Conservation (phyloP, 352 stramenopile genomes). For the Phytophthora melonis region DNA sequence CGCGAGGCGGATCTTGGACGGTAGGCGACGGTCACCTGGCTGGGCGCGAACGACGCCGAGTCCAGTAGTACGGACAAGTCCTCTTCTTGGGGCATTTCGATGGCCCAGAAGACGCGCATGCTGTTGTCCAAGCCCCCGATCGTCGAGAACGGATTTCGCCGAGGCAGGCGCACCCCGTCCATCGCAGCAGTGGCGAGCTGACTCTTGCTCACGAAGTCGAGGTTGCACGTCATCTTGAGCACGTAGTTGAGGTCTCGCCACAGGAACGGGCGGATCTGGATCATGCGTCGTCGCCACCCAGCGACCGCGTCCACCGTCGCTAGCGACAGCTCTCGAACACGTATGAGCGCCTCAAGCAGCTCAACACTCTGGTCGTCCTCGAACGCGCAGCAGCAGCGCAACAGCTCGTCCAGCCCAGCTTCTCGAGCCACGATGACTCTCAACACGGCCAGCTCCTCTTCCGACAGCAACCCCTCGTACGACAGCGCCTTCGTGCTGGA, state of each 20-base stretch:
- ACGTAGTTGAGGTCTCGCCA: conserved; percentile 77
- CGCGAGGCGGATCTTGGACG: conserved; percentile 61
- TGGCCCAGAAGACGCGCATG: conserved; percentile 61
- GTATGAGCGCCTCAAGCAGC: conserved; percentile 59
- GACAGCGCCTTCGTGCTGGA: conserved; percentile 52
- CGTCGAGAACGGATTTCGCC: conserved; percentile 79
- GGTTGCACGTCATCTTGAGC: conserved; percentile 70
- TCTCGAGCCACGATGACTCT: conserved; percentile 72
- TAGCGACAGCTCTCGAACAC: conserved; percentile 58
- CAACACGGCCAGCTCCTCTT: conserved; percentile 75
- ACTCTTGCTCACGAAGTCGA: conserved; percentile 83
- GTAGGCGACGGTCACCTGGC: conserved; percentile 39
- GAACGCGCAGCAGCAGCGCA: conserved; percentile 62
- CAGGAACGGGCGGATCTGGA: conserved; percentile 62
- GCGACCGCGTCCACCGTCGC: conserved; percentile 66
- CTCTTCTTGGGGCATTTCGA: conserved; percentile 62
- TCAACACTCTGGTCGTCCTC: conserved; percentile 51
- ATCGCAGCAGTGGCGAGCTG: conserved; percentile 59
- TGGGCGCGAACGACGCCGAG: conserved; percentile 52
- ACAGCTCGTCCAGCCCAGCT: conserved; percentile 58
- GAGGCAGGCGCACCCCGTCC: conserved; percentile 60
- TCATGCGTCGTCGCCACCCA: conserved; percentile 69
- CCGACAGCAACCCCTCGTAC: conserved; percentile 61
- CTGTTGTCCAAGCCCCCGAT: conserved; percentile 74
- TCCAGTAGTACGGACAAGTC: conserved; percentile 69